Conservation (phyloP, 2,329 filamentous ascomycete species). For the Talaromyces sp. region DNA sequence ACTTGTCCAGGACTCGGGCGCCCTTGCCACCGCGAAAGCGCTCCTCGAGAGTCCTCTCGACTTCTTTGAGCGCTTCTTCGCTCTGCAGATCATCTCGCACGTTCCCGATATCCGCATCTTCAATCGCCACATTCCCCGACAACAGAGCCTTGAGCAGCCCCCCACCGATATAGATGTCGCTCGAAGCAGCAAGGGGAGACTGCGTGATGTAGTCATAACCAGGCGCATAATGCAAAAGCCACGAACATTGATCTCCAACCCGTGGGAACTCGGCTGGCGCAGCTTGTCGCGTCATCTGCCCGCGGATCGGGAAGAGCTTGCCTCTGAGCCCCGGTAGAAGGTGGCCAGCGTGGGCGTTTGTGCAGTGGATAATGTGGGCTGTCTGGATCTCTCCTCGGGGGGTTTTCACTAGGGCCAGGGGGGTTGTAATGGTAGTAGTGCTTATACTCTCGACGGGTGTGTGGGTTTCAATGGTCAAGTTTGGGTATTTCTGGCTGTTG, state of each 20-base stretch:
- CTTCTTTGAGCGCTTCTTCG: background rate
- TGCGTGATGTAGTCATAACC: constrained; percentile 17
- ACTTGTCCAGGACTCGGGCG: constrained; percentile 17
- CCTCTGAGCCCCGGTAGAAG: constrained; percentile 37
- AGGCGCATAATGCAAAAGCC: constrained; percentile 25
- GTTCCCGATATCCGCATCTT: constrained; percentile 11
- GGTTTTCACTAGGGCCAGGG: constrained; percentile 27
- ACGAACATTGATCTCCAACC: constrained; percentile 19
- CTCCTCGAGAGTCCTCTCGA: constrained; percentile 7
- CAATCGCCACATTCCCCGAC: background rate
- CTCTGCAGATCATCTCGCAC: constrained; percentile 8
- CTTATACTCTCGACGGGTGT: constrained; percentile 22
- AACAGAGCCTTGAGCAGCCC: constrained; percentile 9
- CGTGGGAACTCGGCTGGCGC: constrained; percentile 17
- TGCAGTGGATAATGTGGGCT: constrained; percentile 36
- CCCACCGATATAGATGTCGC: constrained; percentile 12
- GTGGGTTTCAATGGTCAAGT: constrained; percentile 25
- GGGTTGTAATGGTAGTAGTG: constrained; percentile 6
- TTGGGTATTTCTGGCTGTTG: constrained; percentile 18
- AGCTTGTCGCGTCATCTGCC: constrained; percentile 41
- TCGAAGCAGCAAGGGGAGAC: background rate
- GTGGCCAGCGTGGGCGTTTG: constrained; percentile 38
- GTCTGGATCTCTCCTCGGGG: constrained; percentile 30
- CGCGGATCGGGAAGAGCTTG: constrained; percentile 33
- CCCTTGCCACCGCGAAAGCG: constrained; percentile 14